Evolutionary conservation across 805 yeast species (phyloP).

Genomic region (Starmerella apis): DNA sequence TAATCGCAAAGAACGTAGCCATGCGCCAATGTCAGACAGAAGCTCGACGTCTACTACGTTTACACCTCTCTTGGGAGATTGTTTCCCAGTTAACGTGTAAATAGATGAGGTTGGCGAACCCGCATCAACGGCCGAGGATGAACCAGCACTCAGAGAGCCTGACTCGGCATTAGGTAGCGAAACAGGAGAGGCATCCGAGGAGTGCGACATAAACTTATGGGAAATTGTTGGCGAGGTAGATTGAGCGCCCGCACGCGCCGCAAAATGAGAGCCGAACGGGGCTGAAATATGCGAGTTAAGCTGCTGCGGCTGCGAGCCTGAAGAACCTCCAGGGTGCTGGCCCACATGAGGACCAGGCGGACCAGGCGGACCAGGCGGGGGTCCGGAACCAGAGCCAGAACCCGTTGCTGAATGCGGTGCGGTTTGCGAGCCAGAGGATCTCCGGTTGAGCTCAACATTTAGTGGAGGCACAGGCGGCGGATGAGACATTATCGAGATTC

Average conservation of each 20-base stretch:
- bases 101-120: slow-evolving; percentile 4
- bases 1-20: slow-evolving; percentile 80
- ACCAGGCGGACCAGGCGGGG: too few relatives aligned
- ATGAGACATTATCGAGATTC: neutral
- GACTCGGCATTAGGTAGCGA: neutral
- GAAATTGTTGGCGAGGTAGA: neutral
- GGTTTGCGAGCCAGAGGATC: neutral
- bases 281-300: neutral
- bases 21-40: slow-evolving; percentile 69
- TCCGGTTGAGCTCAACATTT: neutral
- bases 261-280: neutral
- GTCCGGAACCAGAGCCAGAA: neutral
- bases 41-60: slow-evolving; percentile 29
- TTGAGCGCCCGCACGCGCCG: neutral
- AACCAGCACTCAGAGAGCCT: neutral
- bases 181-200: neutral
- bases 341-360: too few relatives aligned
- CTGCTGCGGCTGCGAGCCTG: neutral
- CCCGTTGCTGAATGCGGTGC: neutral
- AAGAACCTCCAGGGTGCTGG: neutral
- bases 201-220: neutral
- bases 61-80: slow-evolving; percentile 12
- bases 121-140: neutral
- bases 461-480: neutral
- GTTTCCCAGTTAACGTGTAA: neutral